Base-by-base conservation (phyloP, 345 rosid species). In the Populus alba region DNA sequence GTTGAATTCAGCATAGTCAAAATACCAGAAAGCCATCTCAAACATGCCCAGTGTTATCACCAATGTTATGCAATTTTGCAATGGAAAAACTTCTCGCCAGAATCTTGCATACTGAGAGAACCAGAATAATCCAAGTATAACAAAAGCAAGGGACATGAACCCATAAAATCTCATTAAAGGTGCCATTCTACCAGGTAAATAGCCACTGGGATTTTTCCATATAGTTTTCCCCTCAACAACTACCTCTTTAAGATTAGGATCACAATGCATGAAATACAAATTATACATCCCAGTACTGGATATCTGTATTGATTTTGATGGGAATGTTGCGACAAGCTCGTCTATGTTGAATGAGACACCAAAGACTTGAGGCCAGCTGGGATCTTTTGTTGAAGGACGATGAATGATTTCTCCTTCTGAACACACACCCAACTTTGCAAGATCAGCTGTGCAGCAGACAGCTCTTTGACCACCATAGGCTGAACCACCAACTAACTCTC, bases 381-480 rank as follows among this genome's bases (percentile, higher is more conserved):
- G 90, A 70, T 92, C 83, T 53, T 77, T 84, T 6, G 82, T 39
- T 7, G 97, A 96, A 68, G 93, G 97, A n/a, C 90, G 97, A 81
- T 88, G 81, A 79, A 96, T 96, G 81, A 94, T 84, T 65, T 89
- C 94, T 45, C 99, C 98, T 66, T 87, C 87, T 0, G 75, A 57
- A 81, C 99, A 96, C 22, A 85, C 95, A 55, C 98, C 98, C 71
- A 94, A 81, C 84, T 92, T 96, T 0, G 98, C 95, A 51, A 94
- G 89, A 90, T 96, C 98, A 37, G 91, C 86, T 0, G 98, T 92
- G 86, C 97, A 96, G 73, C 98, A 92, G 59, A 96, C 88, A 70
- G 99, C 98, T 83, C 97, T 94, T 83, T 92, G 98, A 57, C 99
- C 99, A 9, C 99, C 99, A 83, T 94, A 94, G 68, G 95, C 99